Percentiles rank a stretch among this genome's conserved stretches.
These are phyloP conservation scores for Annona squamosa DNA, from an alignment of 164 flowering plant species.

Conservation along the genomic window DNA sequence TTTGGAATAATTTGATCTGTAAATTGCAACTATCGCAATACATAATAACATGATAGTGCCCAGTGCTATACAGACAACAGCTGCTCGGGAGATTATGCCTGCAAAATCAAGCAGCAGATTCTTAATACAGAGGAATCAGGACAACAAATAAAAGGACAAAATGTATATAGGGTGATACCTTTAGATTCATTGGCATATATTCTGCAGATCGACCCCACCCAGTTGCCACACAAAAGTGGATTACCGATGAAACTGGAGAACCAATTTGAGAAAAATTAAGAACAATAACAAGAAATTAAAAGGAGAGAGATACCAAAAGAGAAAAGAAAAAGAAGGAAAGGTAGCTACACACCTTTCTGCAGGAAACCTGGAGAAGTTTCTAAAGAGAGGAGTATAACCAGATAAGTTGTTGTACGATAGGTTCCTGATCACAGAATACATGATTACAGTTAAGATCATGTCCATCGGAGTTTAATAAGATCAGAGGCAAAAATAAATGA, in stretches of 20 bases:
- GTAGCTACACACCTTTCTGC: conserved; percentile 46
- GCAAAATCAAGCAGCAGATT: conserved; percentile 7
- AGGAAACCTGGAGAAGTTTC: conserved; percentile 62
- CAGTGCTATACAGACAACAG: conserved; percentile 51
- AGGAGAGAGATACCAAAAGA: background rate
- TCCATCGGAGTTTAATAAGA: no score
- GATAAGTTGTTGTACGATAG: conserved; percentile 80
- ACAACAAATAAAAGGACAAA: background rate
- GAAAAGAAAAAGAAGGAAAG: no score
- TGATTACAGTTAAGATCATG: no score
- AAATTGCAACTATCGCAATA: conserved; percentile 53
- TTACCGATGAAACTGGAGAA: conserved; percentile 71
- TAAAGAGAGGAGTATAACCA: conserved; percentile 47
- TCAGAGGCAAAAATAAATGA: background rate
- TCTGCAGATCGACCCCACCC: conserved; percentile 66
- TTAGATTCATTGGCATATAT: conserved; percentile 37
- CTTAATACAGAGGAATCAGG: background rate
- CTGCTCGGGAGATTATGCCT: conserved; percentile 56
- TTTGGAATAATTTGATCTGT: conserved; percentile 48
- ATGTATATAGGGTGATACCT: conserved; percentile 30
- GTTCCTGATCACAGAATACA: conserved; percentile 35
- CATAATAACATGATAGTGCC: conserved; percentile 50
- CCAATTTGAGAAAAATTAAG: background rate
- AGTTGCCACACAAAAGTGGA: conserved; percentile 70
- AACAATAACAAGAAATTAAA: background rate